Conservation (phyloP, 768 basidiomycete species). For the Trametes punicea region DNA sequence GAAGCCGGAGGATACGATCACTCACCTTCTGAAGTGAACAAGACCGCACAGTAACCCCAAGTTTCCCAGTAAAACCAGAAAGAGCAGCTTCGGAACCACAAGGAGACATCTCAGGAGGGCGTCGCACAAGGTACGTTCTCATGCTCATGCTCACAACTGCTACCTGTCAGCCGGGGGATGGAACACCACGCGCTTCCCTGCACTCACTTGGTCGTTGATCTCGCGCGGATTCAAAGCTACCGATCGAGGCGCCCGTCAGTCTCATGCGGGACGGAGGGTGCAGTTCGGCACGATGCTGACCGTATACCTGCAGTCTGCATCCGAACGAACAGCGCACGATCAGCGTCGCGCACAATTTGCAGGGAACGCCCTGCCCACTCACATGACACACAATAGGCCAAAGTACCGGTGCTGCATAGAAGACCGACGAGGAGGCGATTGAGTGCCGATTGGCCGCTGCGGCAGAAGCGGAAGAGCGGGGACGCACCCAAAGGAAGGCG, state of each 20-base stretch:
- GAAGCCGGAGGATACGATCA: neutral
- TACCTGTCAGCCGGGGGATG: neutral
- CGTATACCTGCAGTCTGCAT: conserved; percentile 16
- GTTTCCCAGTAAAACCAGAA: conserved; percentile 33
- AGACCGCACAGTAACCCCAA: conserved; percentile 24
- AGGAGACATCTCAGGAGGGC: neutral
- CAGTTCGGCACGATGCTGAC: conserved; percentile 4
- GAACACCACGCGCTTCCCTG: neutral
- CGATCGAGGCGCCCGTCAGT: neutral
- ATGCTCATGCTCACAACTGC: conserved; percentile 16
- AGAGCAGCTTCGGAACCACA: conserved; percentile 14
- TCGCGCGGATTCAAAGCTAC: conserved; percentile 13
- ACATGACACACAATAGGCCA: conserved; percentile 29
- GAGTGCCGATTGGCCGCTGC: neutral
- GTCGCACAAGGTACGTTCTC: neutral
- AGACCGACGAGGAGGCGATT: neutral
- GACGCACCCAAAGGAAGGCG: conserved; percentile 29
- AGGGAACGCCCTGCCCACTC: conserved; percentile 2
- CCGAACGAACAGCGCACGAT: neutral
- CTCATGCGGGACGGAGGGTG: neutral
- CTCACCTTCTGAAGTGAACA: conserved; percentile 22
- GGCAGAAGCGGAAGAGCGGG: neutral
- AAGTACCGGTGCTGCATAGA: conserved; percentile 29
- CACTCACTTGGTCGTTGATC: conserved; percentile 12
- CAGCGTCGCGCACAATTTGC: neutral